Base-by-base conservation (phyloP, 1,284 basidiomycete genomes). In the Irpex sp. region DNA sequence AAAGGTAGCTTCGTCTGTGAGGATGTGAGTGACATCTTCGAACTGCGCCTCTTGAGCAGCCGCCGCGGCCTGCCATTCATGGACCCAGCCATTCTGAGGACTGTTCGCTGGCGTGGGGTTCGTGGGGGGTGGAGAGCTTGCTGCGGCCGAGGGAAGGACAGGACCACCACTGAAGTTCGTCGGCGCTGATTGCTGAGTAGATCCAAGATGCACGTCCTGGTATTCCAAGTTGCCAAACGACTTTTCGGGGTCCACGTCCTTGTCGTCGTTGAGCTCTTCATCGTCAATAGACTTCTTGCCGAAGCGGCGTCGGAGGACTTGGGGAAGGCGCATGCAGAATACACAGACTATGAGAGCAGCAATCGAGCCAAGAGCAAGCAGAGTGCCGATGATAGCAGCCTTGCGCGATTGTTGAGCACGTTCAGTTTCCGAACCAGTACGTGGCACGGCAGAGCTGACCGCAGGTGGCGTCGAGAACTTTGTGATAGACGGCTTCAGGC, bases 21-120 rank as follows among this genome's bases (percentile, higher is more conserved):
- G 66, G 58, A 72, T 68, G 58, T 72, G 70, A 17, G 71, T 70
- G 43, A 72, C 70, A 59, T 71, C 70, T 58, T 73, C 69, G 61
- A 70, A 72, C 11, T 65, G 61, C 35, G 64, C 68, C 7, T 68
- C 67, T 26, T 67, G 53, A 57, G 65, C 63, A 4, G 63, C 59
- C 3, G 63, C 64, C 9, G n/a, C 19, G 17, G 17, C 13, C 19
- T 51, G 49, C 49, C 49, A 51, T 26, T 51, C n/a, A 6, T 58
- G 46, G 36, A n/a, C 26, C 31, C 54, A 56, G 17, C 54, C 54
- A 56, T 17, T 8, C 36, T 33, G 13, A 66, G 66, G 21, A 65
- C 51, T 57, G 17, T 51, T 51, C 5, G 49, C 21, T 15, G 49
- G 49, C 7, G 49, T 51, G n/a, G 17, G 8, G 21, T 11, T 51